These are phyloP conservation scores for Camelina neglecta DNA, from an alignment of 345 rosid genomes.

Conservation along the genomic window DNA sequence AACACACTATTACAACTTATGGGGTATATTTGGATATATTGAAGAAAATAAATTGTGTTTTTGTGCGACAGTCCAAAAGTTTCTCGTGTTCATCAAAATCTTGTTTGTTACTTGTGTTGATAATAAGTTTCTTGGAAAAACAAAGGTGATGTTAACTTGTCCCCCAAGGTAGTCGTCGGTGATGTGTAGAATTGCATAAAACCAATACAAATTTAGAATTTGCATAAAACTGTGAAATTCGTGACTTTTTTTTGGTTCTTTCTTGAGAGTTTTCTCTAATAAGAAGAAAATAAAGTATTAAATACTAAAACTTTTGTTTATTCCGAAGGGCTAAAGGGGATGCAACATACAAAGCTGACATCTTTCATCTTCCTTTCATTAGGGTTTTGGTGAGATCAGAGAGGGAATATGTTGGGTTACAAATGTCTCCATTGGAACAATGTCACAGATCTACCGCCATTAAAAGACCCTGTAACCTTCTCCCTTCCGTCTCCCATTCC, in stretches of 20 bases:
- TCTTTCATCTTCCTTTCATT: neutral
- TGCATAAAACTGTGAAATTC: neutral
- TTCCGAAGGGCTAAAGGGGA: neutral
- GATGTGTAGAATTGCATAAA: neutral
- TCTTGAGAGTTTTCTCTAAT: neutral
- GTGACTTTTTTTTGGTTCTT: too few species aligned
- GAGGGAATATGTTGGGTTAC: slow-evolving; percentile 57
- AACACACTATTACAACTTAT: neutral
- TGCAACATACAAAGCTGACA: neutral
- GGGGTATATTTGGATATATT: neutral
- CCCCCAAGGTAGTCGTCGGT: slow-evolving; percentile 8
- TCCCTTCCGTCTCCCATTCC: slow-evolving; percentile 75
- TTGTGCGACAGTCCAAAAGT: neutral
- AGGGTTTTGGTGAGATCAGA: neutral
- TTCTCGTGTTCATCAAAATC: slow-evolving; percentile 5
- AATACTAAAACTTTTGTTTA: neutral
- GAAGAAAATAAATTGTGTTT: too few species aligned
- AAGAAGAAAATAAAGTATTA: neutral
- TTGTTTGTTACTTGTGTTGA: neutral
- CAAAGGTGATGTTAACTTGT: slow-evolving; percentile 21
- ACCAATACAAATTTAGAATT: too few species aligned
- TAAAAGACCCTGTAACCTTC: slow-evolving; percentile 49
- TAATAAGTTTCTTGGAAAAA: too few species aligned
- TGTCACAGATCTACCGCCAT: slow-evolving; percentile 36
- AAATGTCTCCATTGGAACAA: slow-evolving; percentile 57